phyloP scores from a whole-genome alignment of 2,329 filamentous ascomycete genomes.

The Raffaelea deltoideospora region DNA sequence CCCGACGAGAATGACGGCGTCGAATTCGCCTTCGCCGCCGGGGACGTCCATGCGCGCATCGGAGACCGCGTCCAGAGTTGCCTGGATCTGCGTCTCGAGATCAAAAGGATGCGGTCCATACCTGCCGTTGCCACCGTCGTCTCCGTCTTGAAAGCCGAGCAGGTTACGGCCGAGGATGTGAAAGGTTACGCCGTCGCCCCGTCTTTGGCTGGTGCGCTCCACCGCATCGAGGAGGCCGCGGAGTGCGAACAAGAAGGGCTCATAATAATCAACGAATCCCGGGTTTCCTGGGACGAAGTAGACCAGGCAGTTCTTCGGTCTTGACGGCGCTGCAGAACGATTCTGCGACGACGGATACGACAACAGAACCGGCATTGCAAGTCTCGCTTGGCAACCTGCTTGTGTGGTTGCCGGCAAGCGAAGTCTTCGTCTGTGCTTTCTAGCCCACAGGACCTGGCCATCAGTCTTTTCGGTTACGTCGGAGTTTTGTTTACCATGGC shows the following conservation, averaged over 20 bases:
- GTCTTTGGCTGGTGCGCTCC: slow-evolving; percentile 12
- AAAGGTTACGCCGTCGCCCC: slow-evolving; percentile 19
- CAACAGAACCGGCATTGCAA: slow-evolving; percentile 7
- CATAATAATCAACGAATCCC: slow-evolving; percentile 60
- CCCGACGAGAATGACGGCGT: slow-evolving; percentile 51
- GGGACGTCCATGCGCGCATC: slow-evolving; percentile 12
- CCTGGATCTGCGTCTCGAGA: slow-evolving; percentile 37
- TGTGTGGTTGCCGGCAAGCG: no score
- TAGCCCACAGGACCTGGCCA: no score
- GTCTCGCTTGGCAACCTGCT: no score
- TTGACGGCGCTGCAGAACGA: background rate
- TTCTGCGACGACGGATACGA: slow-evolving; percentile 5
- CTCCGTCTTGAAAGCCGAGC: slow-evolving; percentile 39
- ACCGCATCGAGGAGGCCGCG: slow-evolving; percentile 33
- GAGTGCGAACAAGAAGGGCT: slow-evolving; percentile 46
- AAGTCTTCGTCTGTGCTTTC: no score
- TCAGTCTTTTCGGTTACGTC: no score
- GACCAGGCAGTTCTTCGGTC: slow-evolving; percentile 28
- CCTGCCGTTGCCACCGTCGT: slow-evolving; percentile 30
- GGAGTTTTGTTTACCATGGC: no score
- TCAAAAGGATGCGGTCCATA: slow-evolving; percentile 26
- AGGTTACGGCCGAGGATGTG: slow-evolving; percentile 44
- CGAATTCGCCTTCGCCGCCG: slow-evolving; percentile 25
- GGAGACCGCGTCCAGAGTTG: slow-evolving; percentile 24
- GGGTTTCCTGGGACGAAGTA: slow-evolving; percentile 68